A percentile compares a stretch with the other conserved stretches of the same genome.
These are phyloP conservation scores for Colletotrichum sp. DNA, from an alignment of 2,329 filamentous ascomycete species.

Conservation along the genomic window DNA sequence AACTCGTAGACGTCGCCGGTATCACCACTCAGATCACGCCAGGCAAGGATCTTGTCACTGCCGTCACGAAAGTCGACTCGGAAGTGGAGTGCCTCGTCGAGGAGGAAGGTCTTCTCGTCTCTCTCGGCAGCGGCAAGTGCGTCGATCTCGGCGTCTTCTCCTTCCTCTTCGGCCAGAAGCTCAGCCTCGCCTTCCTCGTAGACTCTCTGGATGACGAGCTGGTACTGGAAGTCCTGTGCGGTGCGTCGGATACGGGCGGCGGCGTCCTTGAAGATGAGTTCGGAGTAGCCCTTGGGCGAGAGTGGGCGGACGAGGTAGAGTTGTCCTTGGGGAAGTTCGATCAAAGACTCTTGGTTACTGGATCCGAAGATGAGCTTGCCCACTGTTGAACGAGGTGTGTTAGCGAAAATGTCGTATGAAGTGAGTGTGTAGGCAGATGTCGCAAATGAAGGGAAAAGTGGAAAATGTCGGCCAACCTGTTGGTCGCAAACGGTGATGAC, in stretches of 20 bases:
- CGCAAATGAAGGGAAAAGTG: not conserved
- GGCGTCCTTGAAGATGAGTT: conserved; percentile 98
- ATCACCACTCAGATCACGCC: conserved; percentile 94
- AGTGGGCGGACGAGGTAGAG: conserved; percentile 95
- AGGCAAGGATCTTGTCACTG: conserved; percentile 87
- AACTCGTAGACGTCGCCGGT: conserved; percentile 97
- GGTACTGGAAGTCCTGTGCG: conserved; percentile 94
- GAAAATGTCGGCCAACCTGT: not conserved
- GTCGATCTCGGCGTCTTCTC: conserved; percentile 78
- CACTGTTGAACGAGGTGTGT: conserved; percentile 54
- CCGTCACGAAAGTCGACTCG: conserved; percentile 81
- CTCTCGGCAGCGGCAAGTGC: conserved; percentile 76
- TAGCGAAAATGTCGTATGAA: not conserved
- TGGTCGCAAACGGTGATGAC: not conserved
- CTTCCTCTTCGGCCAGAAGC: conserved; percentile 86
- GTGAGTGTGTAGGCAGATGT: not conserved
- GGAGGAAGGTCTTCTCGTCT: conserved; percentile 95
- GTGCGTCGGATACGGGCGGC: conserved; percentile 91
- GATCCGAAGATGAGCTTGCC: conserved; percentile 92
- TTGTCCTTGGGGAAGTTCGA: conserved; percentile 94
- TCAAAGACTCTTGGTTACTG: conserved; percentile 86
- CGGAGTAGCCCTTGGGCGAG: conserved; percentile 96
- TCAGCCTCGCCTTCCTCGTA: conserved; percentile 98
- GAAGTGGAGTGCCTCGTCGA: conserved; percentile 92
- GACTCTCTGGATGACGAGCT: conserved; percentile 92